phyloP scores from a whole-genome alignment of 306 rosid genomes.

The Corylus heterophylla region DNA sequence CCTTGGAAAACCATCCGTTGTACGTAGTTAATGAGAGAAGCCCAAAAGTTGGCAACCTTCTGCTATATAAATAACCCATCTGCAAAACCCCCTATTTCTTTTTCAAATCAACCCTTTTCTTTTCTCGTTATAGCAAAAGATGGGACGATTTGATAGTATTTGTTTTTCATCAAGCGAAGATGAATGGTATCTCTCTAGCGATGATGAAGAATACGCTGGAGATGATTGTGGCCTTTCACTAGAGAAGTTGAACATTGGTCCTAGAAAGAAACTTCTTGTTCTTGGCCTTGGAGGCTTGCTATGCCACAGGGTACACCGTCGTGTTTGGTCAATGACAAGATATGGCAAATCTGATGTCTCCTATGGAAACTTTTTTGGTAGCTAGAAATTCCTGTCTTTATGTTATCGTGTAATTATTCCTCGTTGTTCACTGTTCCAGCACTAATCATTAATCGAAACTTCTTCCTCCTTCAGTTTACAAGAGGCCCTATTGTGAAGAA shows the following conservation, averaged over 20 bases:
- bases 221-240: neutral
- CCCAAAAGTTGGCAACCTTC: neutral
- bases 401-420: too few relatives aligned
- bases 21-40: neutral
- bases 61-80: neutral
- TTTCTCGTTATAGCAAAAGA: too few relatives aligned
- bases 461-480: constrained; percentile 19
- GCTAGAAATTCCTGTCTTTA: too few relatives aligned
- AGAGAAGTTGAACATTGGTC: constrained; percentile 14
- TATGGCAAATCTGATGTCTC: neutral
- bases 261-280: constrained; percentile 28
- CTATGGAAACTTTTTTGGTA: neutral
- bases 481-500: constrained; percentile 37
- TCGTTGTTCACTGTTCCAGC: too few relatives aligned
- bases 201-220: neutral
- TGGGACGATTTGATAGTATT: too few relatives aligned
- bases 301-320: neutral
- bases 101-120: neutral
- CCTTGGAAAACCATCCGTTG: neutral
- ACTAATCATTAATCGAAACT: neutral
- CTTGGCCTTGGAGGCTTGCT: constrained; percentile 22
- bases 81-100: neutral
- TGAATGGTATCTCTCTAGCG: too few relatives aligned
- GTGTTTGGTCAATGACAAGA: neutral
- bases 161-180: too few relatives aligned